Evolutionary conservation across 2,329 filamentous ascomycete genomes (phyloP).

Genomic region (Penicillium frequentans): DNA sequence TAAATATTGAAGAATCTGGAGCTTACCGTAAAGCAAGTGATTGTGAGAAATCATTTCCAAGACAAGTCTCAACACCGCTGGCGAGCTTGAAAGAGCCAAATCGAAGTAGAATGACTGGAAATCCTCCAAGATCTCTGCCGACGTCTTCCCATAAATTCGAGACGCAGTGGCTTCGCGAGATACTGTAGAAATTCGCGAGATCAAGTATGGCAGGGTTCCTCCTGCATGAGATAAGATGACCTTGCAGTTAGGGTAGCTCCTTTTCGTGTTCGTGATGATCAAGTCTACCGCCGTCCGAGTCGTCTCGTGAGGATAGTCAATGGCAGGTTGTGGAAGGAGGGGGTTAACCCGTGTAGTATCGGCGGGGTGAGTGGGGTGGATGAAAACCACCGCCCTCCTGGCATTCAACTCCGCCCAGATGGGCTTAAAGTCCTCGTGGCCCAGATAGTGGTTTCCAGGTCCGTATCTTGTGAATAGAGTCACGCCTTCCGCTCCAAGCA

Average conservation of each 20-base stretch:
- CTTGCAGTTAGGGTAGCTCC: slow-evolving; percentile 38
- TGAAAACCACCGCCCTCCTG: slow-evolving; percentile 38
- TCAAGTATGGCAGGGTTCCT: slow-evolving; percentile 47
- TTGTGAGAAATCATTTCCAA: slow-evolving; percentile 16
- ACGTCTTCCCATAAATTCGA: slow-evolving; percentile 9
- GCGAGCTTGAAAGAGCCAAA: slow-evolving; percentile 20
- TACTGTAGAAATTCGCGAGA: slow-evolving; percentile 24
- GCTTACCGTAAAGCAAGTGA: slow-evolving; percentile 23
- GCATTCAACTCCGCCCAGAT: slow-evolving; percentile 48
- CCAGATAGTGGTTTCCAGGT: slow-evolving; percentile 50
- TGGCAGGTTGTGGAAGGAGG: slow-evolving; percentile 38
- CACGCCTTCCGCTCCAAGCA: slow-evolving; percentile 44
- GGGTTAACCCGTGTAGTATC: slow-evolving; percentile 36
- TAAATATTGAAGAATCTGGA: no score
- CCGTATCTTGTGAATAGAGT: slow-evolving; percentile 50
- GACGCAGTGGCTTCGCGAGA: background rate
- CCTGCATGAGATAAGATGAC: slow-evolving; percentile 53
- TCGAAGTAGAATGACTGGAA: slow-evolving; percentile 33
- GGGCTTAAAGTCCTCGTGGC: slow-evolving; percentile 37
- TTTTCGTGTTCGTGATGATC: slow-evolving; percentile 35
- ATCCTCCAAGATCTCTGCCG: slow-evolving; percentile 12
- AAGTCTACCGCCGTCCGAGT: slow-evolving; percentile 46
- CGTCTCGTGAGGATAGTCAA: slow-evolving; percentile 52
- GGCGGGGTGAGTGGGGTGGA: slow-evolving; percentile 48
- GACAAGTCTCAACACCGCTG: slow-evolving; percentile 14